A percentile compares a stretch with the other conserved stretches of the same genome.
phyloP scores from a whole-genome alignment of 768 basidiomycete genomes.

The Trametes maxima region DNA sequence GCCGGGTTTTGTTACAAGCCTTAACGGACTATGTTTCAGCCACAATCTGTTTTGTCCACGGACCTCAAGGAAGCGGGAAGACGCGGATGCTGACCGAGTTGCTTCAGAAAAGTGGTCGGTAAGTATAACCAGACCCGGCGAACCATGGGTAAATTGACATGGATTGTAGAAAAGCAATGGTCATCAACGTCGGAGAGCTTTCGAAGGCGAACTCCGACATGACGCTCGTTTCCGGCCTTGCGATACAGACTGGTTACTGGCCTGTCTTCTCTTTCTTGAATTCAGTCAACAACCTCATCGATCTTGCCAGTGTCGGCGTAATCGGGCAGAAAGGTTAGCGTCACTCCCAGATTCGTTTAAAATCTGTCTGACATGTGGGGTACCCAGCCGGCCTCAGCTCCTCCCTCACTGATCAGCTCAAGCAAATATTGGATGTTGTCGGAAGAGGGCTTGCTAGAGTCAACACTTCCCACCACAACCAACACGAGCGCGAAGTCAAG shows the following conservation, averaged over 20 bases:
- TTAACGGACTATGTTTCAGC: slow-evolving; percentile 38
- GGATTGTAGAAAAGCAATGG: slow-evolving; percentile 58
- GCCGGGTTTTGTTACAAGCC: not conserved
- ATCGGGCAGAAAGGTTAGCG: slow-evolving; percentile 88
- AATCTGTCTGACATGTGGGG: not conserved
- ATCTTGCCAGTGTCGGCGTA: slow-evolving; percentile 90
- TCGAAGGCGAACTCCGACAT: slow-evolving; percentile 70
- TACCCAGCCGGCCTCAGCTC: slow-evolving; percentile 76
- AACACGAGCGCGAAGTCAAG: slow-evolving; percentile 44
- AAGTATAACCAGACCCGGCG: slow-evolving; percentile 6
- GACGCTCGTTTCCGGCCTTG: slow-evolving; percentile 66
- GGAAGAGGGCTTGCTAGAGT: slow-evolving; percentile 71
- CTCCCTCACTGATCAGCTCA: slow-evolving; percentile 79
- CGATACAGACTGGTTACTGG: slow-evolving; percentile 85
- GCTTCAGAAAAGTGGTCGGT: slow-evolving; percentile 58
- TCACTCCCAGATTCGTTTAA: not conserved
- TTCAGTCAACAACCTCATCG: slow-evolving; percentile 80
- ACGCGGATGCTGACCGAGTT: slow-evolving; percentile 56
- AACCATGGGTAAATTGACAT: not conserved
- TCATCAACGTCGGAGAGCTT: slow-evolving; percentile 84
- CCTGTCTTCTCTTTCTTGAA: slow-evolving; percentile 87
- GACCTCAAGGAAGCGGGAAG: slow-evolving; percentile 86
- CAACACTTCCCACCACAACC: slow-evolving; percentile 48
- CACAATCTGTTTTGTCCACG: slow-evolving; percentile 79
- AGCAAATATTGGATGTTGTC: slow-evolving; percentile 81